These are phyloP conservation scores for Schwanniomyces sp. DNA, from an alignment of 805 yeast genomes.

Conservation along the genomic window DNA sequence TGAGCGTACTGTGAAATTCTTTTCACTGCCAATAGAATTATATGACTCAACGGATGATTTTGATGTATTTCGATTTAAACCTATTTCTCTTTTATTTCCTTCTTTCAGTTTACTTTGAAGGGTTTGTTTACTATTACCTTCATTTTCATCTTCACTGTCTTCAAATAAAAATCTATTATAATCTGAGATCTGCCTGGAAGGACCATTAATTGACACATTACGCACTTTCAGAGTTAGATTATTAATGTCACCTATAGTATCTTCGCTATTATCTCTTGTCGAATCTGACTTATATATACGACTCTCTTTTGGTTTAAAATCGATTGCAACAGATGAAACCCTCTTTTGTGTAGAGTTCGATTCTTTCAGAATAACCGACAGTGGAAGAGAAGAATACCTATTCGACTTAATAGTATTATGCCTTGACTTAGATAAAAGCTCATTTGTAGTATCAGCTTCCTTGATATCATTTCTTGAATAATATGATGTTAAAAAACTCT, in stretches of 20 bases:
- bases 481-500: neutral
- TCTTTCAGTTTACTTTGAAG: neutral
- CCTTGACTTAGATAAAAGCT: constrained; percentile 24
- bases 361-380: constrained; percentile 8
- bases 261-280: neutral
- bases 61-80: constrained; percentile 5
- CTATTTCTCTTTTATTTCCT: neutral
- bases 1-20: constrained; percentile 18
- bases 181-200: constrained; percentile 25
- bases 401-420: constrained; percentile 30
- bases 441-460: constrained; percentile 4
- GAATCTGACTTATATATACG: constrained; percentile 7
- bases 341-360: constrained; percentile 6
- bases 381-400: constrained; percentile 38
- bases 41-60: constrained; percentile 17
- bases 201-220: neutral
- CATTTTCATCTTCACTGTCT: constrained; percentile 8
- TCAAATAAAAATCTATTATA: constrained; percentile 22
- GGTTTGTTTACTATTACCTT: neutral
- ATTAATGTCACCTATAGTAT: neutral
- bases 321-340: constrained; percentile 18
- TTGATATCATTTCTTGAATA: neutral
- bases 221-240: neutral
- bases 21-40: constrained; percentile 32
- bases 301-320: constrained; percentile 15